A percentile compares a stretch with the other conserved stretches of the same genome.
Evolutionary conservation across 148 eudicot species (phyloP).

Genomic region (Nyssa sinensis): DNA sequence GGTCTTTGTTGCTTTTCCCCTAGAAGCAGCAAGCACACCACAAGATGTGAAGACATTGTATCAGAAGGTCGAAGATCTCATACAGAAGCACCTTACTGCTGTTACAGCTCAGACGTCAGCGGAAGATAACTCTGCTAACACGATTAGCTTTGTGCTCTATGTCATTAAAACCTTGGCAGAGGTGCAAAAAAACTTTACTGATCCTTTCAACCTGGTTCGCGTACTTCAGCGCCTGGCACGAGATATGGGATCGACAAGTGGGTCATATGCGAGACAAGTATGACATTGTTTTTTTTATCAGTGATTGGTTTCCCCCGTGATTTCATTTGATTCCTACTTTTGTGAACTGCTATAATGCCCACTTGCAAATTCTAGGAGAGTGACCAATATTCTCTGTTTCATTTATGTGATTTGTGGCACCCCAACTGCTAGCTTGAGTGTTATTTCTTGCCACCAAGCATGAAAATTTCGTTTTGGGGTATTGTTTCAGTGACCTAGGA

Average conservation of each 20-base stretch:
- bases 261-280: conserved; percentile 81
- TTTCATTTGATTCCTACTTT: background rate
- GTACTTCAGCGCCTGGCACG: conserved; percentile 95
- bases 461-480: too few relatives aligned
- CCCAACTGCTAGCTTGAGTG: too few relatives aligned
- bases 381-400: background rate
- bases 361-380: background rate
- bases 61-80: conserved; percentile 88
- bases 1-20: conserved; percentile 85
- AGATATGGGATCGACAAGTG: conserved; percentile 70
- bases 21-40: conserved; percentile 70
- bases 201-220: conserved; percentile 75
- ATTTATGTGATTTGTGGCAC: too few relatives aligned
- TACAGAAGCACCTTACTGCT: conserved; percentile 83
- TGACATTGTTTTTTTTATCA: background rate
- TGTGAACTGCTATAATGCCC: background rate
- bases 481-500: too few relatives aligned
- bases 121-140: conserved; percentile 78
- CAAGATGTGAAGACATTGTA: conserved; percentile 83
- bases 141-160: conserved; percentile 85
- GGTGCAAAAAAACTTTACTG: conserved; percentile 71
- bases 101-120: conserved; percentile 72
- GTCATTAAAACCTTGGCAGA: conserved; percentile 82
- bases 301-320: background rate
- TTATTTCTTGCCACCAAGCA: too few relatives aligned